These are phyloP conservation scores for Suhomyces ambrosiae DNA, from an alignment of 1,139 yeast genomes.

Conservation along the genomic window DNA sequence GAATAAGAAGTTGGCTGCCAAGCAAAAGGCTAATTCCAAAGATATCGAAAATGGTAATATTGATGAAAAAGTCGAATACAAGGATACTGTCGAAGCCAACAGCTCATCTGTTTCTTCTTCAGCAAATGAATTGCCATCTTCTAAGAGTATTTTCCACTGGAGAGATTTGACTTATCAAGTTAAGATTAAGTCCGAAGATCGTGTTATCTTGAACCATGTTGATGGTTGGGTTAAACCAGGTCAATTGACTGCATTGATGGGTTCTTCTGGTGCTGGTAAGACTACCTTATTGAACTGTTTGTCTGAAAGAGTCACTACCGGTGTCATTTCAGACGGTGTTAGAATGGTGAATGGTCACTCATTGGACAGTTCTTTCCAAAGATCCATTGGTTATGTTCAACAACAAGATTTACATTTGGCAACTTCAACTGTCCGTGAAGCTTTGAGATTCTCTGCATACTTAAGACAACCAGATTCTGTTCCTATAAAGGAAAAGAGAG, in stretches of 20 bases:
- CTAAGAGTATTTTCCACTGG: conserved; percentile 41
- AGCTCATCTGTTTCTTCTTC: conserved; percentile 11
- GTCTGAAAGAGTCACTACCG: conserved; percentile 37
- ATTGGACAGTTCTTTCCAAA: conserved; percentile 39
- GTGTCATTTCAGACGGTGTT: conserved; percentile 36
- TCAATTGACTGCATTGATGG: conserved; percentile 36
- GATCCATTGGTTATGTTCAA: conserved; percentile 46
- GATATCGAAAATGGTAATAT: conserved; percentile 19
- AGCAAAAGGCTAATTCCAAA: conserved; percentile 22
- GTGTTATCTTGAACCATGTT: conserved; percentile 54
- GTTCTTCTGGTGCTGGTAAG: conserved; percentile 41
- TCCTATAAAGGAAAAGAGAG: conserved; percentile 33
- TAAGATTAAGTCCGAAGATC: conserved; percentile 61
- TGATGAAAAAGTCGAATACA: conserved; percentile 20
- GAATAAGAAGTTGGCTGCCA: conserved; percentile 27
- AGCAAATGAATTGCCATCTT: conserved; percentile 13
- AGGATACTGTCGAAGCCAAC: conserved; percentile 19
- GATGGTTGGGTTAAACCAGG: conserved; percentile 59
- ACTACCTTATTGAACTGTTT: conserved; percentile 37
- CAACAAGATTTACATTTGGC: conserved; percentile 43
- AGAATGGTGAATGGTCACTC: conserved; percentile 41
- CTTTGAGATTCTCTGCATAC: conserved; percentile 38
- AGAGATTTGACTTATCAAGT: conserved; percentile 74
- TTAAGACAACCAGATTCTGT: conserved; percentile 37
- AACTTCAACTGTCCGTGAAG: conserved; percentile 42